phyloP scores from a whole-genome alignment of 306 rosid genomes.

The Styphnolobium japonicum region DNA sequence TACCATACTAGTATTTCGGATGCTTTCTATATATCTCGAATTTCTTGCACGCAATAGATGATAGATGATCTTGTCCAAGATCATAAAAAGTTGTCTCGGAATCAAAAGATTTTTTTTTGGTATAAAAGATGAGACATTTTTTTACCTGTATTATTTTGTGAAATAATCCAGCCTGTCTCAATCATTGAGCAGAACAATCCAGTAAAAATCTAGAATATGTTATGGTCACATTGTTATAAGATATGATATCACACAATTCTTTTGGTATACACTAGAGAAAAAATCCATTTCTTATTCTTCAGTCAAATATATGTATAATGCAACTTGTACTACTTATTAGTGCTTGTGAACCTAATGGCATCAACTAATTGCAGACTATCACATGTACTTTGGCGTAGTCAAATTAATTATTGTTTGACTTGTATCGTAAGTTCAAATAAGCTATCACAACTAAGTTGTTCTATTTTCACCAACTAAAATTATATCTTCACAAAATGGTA shows the following conservation, averaged over 20 bases:
- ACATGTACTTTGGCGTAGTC: neutral
- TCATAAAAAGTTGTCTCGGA: too few relatives aligned
- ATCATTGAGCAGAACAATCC: too few relatives aligned
- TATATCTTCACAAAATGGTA: neutral
- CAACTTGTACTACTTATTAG: neutral
- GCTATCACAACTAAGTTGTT: neutral
- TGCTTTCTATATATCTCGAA: neutral
- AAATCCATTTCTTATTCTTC: neutral
- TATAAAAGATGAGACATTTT: neutral
- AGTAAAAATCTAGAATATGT: neutral
- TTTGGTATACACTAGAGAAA: neutral
- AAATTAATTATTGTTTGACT: slow-evolving; percentile 29
- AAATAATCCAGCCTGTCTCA: too few relatives aligned
- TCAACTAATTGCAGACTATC: slow-evolving; percentile 9
- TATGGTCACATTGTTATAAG: neutral
- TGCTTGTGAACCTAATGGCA: slow-evolving; percentile 35
- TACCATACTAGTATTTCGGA: neutral
- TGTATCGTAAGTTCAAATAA: slow-evolving; percentile 8
- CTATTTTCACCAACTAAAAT: neutral
- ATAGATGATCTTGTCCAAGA: too few relatives aligned
- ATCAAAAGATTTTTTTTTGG: neutral
- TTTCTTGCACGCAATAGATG: too few relatives aligned
- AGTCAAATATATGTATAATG: neutral
- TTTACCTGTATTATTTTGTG: too few relatives aligned
- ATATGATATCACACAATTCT: neutral